Percentiles rank a stretch among this genome's conserved stretches.
These are phyloP conservation scores for Lachancea kluyveri DNA, from an alignment of 805 yeast species.

Conservation along the genomic window DNA sequence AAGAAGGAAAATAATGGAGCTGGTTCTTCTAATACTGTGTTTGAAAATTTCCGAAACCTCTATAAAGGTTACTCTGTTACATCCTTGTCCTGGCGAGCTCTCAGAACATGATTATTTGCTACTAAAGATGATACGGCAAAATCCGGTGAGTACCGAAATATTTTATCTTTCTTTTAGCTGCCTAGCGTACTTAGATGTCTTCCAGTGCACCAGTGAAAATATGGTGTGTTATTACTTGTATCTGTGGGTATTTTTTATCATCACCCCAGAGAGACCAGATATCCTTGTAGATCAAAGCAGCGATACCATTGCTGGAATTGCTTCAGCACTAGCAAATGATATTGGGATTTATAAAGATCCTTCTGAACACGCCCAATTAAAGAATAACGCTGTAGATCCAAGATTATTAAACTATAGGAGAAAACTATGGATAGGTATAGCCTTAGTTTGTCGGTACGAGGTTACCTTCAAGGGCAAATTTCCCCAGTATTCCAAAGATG, in stretches of 20 bases:
- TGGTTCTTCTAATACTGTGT: slow-evolving; percentile 2
- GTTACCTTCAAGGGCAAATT: slow-evolving; percentile 5
- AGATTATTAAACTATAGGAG: slow-evolving; percentile 5
- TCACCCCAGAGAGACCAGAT: slow-evolving; percentile 1
- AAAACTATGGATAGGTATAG: slow-evolving; percentile 2
- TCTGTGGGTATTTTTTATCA: slow-evolving; percentile 1
- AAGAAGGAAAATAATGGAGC: slow-evolving; percentile 1
- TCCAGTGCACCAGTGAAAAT: slow-evolving; percentile 3
- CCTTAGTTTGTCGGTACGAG: slow-evolving; percentile 4
- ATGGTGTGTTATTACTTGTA: slow-evolving; percentile 1
- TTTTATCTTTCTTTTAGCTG: too few relatives aligned
- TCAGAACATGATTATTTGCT: too few relatives aligned
- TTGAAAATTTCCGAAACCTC: too few relatives aligned
- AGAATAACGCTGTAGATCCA: slow-evolving; percentile 6
- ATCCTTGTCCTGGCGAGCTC: too few relatives aligned
- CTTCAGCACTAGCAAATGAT: slow-evolving; percentile 24
- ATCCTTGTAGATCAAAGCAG: slow-evolving; percentile 13
- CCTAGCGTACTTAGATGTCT: too few relatives aligned
- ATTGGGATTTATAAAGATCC: slow-evolving; percentile 30
- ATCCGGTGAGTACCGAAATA: too few relatives aligned
- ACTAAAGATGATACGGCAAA: too few relatives aligned
- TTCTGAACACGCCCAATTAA: slow-evolving; percentile 21
- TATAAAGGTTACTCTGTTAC: too few relatives aligned
- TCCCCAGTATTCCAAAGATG: neutral
- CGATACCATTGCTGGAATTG: slow-evolving; percentile 24